Percentiles rank a stretch among this genome's conserved stretches.
phyloP scores from a whole-genome alignment of 345 rosid genomes.

The Gynandropsis gynandra region DNA sequence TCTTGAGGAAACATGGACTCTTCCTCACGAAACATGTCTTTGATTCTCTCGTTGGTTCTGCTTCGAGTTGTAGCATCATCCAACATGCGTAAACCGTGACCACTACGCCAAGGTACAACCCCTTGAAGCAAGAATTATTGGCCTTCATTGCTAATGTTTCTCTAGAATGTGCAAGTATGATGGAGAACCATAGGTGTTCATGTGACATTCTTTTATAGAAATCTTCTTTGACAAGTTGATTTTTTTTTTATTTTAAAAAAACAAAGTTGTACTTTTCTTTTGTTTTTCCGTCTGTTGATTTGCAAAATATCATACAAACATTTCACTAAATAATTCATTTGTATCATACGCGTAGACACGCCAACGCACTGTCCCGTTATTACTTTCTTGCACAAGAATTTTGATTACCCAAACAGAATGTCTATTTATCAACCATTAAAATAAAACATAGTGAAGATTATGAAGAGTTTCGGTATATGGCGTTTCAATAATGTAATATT shows the following conservation, averaged over 20 bases:
- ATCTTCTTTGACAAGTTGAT: constrained; percentile 11
- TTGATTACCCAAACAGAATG: no score
- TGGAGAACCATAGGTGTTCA: background rate
- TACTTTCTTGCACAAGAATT: no score
- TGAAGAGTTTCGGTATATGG: no score
- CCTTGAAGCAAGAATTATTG: constrained; percentile 3
- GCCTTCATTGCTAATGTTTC: constrained; percentile 10
- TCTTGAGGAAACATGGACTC: constrained; percentile 31
- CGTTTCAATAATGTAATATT: no score
- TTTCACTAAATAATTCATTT: no score
- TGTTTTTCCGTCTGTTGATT: no score
- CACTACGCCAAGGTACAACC: constrained; percentile 11
- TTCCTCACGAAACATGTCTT: constrained; percentile 20
- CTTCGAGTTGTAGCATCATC: constrained; percentile 20
- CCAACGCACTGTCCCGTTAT: no score
- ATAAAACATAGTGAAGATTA: no score
- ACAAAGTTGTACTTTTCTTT: no score
- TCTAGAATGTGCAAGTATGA: background rate
- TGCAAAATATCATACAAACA: no score
- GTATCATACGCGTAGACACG: no score
- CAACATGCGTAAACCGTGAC: constrained; percentile 8
- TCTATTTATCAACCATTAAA: no score
- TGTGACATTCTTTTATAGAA: constrained; percentile 17
- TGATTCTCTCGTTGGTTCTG: constrained; percentile 21
- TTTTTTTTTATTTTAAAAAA: background rate